phyloP scores from a whole-genome alignment of 345 rosid genomes.

The Eucalyptus curtisii region DNA sequence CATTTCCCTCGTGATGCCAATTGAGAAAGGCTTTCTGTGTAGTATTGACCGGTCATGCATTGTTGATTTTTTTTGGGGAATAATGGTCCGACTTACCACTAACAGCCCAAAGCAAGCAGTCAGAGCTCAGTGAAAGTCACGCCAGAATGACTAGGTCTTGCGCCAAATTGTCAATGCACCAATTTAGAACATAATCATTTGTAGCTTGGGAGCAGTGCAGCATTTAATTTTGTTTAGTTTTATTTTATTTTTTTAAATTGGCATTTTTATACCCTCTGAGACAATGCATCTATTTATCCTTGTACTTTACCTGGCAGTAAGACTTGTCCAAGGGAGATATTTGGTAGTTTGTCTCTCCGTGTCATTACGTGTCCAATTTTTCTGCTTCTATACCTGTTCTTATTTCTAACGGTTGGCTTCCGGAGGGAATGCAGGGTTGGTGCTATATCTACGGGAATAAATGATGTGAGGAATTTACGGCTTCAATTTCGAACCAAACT shows the following conservation, averaged over 20 bases:
- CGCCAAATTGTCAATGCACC: not conserved
- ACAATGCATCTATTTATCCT: not conserved
- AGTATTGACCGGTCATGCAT: not conserved
- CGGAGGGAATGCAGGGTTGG: not conserved
- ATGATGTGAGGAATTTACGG: not conserved
- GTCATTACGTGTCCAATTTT: not conserved
- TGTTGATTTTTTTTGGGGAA: not conserved
- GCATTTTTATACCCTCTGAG: not conserved
- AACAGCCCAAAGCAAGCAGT: not conserved
- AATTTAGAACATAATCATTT: not conserved
- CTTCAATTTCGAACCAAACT: not conserved
- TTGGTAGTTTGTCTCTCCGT: not conserved
- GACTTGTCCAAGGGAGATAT: not conserved
- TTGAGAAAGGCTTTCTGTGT: not conserved
- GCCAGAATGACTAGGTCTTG: not conserved
- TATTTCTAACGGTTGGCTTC: not conserved
- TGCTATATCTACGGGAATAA: not conserved
- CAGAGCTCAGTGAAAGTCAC: not conserved
- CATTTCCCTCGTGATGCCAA: not conserved
- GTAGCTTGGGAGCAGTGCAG: not conserved
- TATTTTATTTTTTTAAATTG: accelerated
- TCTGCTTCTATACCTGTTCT: not conserved
- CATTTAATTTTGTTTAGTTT: not conserved
- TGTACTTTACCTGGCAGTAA: not conserved
- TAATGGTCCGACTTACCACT: not conserved